Conservation (phyloP, 148 eudicot species). For the Chenopodium formosanum region DNA sequence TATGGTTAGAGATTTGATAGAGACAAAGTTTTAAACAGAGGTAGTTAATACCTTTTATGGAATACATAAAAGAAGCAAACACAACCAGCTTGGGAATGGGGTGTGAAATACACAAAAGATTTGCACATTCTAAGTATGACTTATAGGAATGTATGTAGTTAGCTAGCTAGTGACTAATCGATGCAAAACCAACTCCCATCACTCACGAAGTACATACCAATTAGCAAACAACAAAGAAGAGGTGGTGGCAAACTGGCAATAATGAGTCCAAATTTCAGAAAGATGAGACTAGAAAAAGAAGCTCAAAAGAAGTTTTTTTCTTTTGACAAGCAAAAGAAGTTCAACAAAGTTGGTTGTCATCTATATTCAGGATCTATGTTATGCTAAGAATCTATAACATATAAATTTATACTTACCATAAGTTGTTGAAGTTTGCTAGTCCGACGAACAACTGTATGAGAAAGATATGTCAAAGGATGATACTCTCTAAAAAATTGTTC, state of each 20-base stretch:
- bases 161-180: background rate
- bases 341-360: background rate
- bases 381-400: no score
- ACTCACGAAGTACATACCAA: background rate
- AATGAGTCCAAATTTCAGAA: background rate
- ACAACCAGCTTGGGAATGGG: background rate
- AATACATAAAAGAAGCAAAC: background rate
- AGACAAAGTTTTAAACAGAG: background rate
- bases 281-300: background rate
- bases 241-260: background rate
- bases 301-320: background rate
- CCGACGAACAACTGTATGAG: conserved; percentile 65
- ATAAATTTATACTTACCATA: conserved; percentile 47
- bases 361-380: background rate
- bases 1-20: background rate
- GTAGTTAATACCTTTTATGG: background rate
- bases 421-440: conserved; percentile 60
- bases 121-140: background rate
- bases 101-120: background rate
- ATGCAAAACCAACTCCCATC: background rate
- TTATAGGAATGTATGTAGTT: background rate
- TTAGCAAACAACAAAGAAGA: background rate
- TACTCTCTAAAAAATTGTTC: conserved; percentile 63
- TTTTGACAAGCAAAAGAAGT: no score
- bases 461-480: conserved; percentile 76